Base-by-base conservation (phyloP, 306 rosid species). In the Prunus kanzakura region DNA sequence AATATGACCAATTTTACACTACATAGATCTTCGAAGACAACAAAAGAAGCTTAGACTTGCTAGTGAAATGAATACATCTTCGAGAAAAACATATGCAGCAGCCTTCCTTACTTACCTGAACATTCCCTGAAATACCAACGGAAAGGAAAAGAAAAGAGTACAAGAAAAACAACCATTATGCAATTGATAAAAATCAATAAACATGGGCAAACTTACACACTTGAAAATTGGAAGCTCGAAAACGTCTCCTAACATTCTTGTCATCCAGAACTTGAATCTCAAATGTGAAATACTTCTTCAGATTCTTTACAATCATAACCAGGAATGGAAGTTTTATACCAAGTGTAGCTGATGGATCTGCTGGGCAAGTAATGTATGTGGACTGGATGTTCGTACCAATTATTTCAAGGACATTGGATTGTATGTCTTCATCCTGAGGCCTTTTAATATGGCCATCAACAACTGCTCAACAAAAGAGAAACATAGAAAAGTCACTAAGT, bases 221-320 rank as follows among this genome's bases (percentile, higher is more conserved):
- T 95, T 95, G 99, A 80, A 92, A 92, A 87, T 92, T 95, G 68
- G 99, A 95, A 83, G 97, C 96, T 75, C 93, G 93, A 79, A 95
- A 95, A 45, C 99, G 88, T 57, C 97, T 89, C 67, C 93, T 80
- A 81, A 95, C 99, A 86, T 92, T 93, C 91, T 93, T 91, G 78
- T 93, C 98, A 45, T 93, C 98, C 81, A 93, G 82, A 74, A 93
- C 82, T 88, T 95, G 99, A 81, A 95, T 88, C 91, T 92, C 99
- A 88, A 92, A 95, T 71, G 97, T 95, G 84, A 92, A 95, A 85
- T 80, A 92, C 80, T 95, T 95, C 88, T 89, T 92, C 75, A 92
- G 89, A 85, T 92, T 94, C 94, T 93, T 93, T 83, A 93, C 93
- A 79, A 93, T 90, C 84, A 95, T 78, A 76, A 92, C 96, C 88